Base-by-base conservation (phyloP, 2,329 filamentous ascomycete genomes). In the Xylaria sp. region DNA sequence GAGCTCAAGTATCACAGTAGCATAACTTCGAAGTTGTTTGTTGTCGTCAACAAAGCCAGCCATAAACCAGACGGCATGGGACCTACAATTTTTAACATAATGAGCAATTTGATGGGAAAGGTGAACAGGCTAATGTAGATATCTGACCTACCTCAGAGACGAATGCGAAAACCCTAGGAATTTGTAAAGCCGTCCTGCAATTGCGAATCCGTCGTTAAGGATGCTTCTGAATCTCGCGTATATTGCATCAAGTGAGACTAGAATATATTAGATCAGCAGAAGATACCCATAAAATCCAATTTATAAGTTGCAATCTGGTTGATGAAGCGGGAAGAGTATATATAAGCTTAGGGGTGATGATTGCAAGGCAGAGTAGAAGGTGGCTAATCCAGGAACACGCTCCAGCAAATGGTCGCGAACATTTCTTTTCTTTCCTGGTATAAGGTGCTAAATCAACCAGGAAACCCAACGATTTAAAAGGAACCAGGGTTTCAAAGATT, bases 151-250 rank as follows among this genome's bases (percentile, higher is more conserved):
- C 50, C 92, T 84, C 3, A 95, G 82, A 0, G 92, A 94, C 0
- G 92, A 95, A 76, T 94, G 90, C 0, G 91, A 94, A 76, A 94
- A 95, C 0, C 92, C 92, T 0, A 95, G 81, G 73, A 94, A 95
- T 0, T 79, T 78, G 73, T 88, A 93, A 0, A 77, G 74, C 13
- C 88, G 82, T 0, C 88, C 91, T 2, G 86, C 91, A 60, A 95
- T 86, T 0, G 79, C 73, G 31, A 96, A 86, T 0, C 89, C 89
- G 0, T 82, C 73, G 2, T 80, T 76, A 9, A 96, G 81, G 0
- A 93, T 79, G 0, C 74, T 68, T 59, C 86, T 85, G 77, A 94
- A 94, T 0, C 89, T 86, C 0, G 76, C 71, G 67, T 87, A 86
- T 9, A 93, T 82, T 0, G 69, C 49, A 0, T 86, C 81, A 5